Evolutionary conservation across 352 stramenopile species (phyloP), one percentile per base, ranked within the genome.

Genomic region (Phytophthora pini): DNA sequence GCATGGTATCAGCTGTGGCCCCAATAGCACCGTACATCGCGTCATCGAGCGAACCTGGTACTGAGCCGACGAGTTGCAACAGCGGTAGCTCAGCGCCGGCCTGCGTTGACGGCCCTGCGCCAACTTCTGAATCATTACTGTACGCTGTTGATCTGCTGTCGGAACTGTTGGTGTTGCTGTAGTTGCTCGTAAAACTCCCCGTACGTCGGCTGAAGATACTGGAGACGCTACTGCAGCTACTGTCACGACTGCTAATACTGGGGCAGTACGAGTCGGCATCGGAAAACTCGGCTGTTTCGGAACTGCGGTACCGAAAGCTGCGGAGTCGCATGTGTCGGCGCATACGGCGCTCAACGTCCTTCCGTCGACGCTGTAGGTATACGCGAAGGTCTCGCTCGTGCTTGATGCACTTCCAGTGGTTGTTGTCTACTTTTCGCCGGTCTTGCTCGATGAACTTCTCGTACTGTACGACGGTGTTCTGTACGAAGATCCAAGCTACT

Each of bases 1-100:
- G 79, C 77, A 88, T 87, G 4, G 56, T 45, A 4, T 85, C 71
- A 9, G 74, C 61, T 9, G 77, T 81, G 1, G 67, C 53, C 4
- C 51, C 65, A 40, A 88, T 40, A 27, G 72, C 58, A n/a, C 84
- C 84, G 56, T 84, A 89, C 65, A 92, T 75, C 15, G 72, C 76
- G 41, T 92, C 84, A 20, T 90, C 73, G 0, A 92, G 36, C 17
- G 72, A 77, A 5, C 84, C 84, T 9, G 72, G 61, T 0, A 92
- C 53, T 8, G 74, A 82, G 15, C 84, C 84, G 5, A 73, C 65
- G 24, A 84, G 68, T 44, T 84, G 67, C 17, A 84, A 54, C 24
- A 82, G 61, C 2, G 74, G 77, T 12, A 85, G 41, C 27, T 85
- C 74, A 1, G 61, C 50, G 6, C 55, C 55, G 17, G 41, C 8